These are phyloP conservation scores for Hypoxylon rickii DNA, from an alignment of 495 filamentous ascomycete genomes.

Conservation along the genomic window DNA sequence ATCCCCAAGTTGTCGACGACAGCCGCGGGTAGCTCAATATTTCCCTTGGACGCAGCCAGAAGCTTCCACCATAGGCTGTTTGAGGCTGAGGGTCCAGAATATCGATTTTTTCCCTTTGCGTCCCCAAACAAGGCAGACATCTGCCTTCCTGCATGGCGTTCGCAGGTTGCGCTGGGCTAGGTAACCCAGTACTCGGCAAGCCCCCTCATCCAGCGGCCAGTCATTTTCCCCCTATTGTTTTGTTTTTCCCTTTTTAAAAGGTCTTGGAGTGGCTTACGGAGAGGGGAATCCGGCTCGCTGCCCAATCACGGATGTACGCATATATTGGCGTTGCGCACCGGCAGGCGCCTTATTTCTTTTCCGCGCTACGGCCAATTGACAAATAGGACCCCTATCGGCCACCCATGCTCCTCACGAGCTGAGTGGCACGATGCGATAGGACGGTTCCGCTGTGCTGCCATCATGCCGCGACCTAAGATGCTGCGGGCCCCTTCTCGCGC, in stretches of 20 bases:
- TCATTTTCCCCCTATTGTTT: no score
- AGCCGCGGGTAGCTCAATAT: conserved; percentile 11
- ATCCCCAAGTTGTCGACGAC: conserved; percentile 12
- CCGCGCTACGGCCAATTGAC: conserved; percentile 18
- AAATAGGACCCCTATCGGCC: conserved; percentile 17
- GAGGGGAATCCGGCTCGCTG: neutral
- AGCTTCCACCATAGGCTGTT: neutral
- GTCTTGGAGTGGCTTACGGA: neutral
- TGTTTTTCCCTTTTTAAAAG: neutral
- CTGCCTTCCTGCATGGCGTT: conserved; percentile 15
- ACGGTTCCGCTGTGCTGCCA: conserved; percentile 2
- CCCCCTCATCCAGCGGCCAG: neutral
- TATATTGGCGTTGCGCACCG: neutral
- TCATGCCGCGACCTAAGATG: conserved; percentile 21
- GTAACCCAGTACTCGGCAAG: conserved; percentile 6
- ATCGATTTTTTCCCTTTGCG: neutral
- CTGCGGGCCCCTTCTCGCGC: conserved; percentile 8
- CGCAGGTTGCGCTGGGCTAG: conserved; percentile 18
- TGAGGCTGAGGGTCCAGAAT: conserved; percentile 9
- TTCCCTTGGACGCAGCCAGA: no score
- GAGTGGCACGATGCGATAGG: conserved; percentile 31
- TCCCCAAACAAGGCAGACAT: conserved; percentile 8
- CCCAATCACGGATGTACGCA: conserved; percentile 22
- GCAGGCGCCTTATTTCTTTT: neutral
- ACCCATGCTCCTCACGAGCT: neutral